Percentiles rank a stretch among this genome's conserved stretches.
Evolutionary conservation across 352 stramenopile species (phyloP).

Genomic region (Phytophthora ohioensis): DNA sequence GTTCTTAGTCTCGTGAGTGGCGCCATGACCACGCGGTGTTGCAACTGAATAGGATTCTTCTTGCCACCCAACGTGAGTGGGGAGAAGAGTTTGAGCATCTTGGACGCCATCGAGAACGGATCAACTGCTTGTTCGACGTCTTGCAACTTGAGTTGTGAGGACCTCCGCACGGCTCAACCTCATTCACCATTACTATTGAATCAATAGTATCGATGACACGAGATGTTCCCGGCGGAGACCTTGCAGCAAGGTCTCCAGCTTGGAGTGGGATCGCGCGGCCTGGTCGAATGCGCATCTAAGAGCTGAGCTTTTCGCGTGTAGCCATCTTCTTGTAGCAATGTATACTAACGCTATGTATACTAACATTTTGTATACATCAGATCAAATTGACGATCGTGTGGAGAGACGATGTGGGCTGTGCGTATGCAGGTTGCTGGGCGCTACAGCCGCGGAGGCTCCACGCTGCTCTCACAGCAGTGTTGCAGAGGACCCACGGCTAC

Average conservation of each 20-base stretch:
- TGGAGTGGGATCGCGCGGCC: conserved; percentile 5
- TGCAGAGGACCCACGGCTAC: background rate
- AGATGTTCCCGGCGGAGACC: conserved; percentile 1
- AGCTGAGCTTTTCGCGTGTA: background rate
- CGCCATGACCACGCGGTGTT: conserved; percentile 74
- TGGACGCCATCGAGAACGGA: conserved; percentile 25
- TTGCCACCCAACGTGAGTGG: conserved; percentile 54
- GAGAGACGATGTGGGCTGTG: background rate
- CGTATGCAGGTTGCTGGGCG: conserved; percentile 3
- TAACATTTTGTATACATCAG: background rate
- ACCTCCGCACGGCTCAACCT: too few species aligned
- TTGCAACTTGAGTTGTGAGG: conserved; percentile 17
- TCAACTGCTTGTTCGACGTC: background rate
- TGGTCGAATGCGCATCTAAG: background rate
- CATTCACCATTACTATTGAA: too few species aligned
- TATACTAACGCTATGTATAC: conserved; percentile 1
- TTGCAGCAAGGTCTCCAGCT: background rate
- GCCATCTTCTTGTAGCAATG: background rate
- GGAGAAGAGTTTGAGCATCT: conserved; percentile 52
- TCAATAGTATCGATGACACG: conserved; percentile 1
- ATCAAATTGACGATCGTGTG: background rate
- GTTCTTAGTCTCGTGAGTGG: conserved; percentile 59
- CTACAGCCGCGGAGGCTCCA: conserved; percentile 1
- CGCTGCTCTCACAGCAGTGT: background rate
- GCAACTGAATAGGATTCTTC: conserved; percentile 45